Conservation (phyloP, 2,329 filamentous ascomycete genomes). For the Ophiostoma sp. region DNA sequence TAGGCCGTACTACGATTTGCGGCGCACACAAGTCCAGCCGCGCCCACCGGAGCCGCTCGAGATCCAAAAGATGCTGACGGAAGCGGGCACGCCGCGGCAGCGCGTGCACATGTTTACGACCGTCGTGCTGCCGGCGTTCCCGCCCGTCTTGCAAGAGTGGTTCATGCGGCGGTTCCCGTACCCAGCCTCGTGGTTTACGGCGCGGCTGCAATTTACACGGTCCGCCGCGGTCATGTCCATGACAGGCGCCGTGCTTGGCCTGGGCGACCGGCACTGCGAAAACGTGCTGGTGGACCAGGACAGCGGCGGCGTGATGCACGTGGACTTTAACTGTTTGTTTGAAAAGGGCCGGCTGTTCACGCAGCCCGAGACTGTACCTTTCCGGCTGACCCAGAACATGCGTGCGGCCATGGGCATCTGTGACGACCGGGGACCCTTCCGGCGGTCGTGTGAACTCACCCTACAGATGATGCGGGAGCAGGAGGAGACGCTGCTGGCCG, state of each 20-base stretch:
- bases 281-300: slow-evolving; percentile 95
- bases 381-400: slow-evolving; percentile 98
- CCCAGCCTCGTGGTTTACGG: slow-evolving; percentile 87
- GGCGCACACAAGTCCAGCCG: slow-evolving; percentile 73
- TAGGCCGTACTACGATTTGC: slow-evolving; percentile 46
- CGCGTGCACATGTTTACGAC: slow-evolving; percentile 73
- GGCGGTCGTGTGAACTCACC: slow-evolving; percentile 86
- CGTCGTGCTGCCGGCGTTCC: slow-evolving; percentile 65
- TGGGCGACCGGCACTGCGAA: slow-evolving; percentile 95
- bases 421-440: slow-evolving; percentile 89
- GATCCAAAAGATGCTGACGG: slow-evolving; percentile 65
- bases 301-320: slow-evolving; percentile 91
- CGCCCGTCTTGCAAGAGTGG: slow-evolving; percentile 86
- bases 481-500: slow-evolving; percentile 95
- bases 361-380: slow-evolving; percentile 91
- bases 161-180: slow-evolving; percentile 95
- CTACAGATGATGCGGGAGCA: slow-evolving; percentile 82
- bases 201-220: slow-evolving; percentile 83
- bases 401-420: slow-evolving; percentile 94
- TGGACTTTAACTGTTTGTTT: slow-evolving; percentile 99
- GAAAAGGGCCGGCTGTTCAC: slow-evolving; percentile 96
- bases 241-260: slow-evolving; percentile 88
- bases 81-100: slow-evolving; percentile 54
- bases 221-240: slow-evolving; percentile 99
- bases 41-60: slow-evolving; percentile 68